A percentile compares a stretch with the other conserved stretches of the same genome.
These are phyloP conservation scores for Hortiboletus flavorubellus DNA, from an alignment of 768 basidiomycete species.

Conservation along the genomic window DNA sequence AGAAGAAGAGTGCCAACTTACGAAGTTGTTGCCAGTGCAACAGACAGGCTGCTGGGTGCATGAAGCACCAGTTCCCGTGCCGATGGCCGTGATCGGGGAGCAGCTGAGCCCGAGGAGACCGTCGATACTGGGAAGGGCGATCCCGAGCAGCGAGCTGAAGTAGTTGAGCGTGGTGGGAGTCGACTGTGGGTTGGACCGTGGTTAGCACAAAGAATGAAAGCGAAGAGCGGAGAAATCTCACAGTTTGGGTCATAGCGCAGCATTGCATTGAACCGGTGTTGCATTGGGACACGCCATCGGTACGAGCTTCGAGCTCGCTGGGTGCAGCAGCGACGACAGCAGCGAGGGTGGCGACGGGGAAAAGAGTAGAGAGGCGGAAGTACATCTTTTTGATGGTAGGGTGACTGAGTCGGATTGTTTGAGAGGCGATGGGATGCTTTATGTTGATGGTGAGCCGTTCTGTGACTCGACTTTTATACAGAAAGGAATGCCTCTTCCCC, in stretches of 20 bases:
- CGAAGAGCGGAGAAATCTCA: background rate
- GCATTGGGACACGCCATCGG: background rate
- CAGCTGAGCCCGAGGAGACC: constrained; percentile 9
- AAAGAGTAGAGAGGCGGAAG: constrained; percentile 1
- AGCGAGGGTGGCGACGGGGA: constrained; percentile 11
- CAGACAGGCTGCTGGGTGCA: constrained; percentile 14
- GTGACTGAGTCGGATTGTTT: background rate
- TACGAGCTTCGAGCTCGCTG: constrained; percentile 3
- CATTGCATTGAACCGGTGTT: constrained; percentile 6
- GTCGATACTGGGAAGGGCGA: background rate
- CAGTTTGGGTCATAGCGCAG: background rate
- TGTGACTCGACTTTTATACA: constrained; percentile 9
- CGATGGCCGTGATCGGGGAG: background rate
- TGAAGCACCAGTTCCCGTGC: background rate
- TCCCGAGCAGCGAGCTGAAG: background rate
- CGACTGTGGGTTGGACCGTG: background rate
- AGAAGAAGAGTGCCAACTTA: background rate
- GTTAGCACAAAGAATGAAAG: background rate
- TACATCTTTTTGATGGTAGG: constrained; percentile 3
- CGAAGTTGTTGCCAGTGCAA: constrained; percentile 9
- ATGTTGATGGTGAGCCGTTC: background rate
- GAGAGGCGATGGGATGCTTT: background rate
- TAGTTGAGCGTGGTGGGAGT: background rate
- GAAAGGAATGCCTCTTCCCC: too few relatives aligned
- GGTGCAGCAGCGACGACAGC: background rate